A percentile compares a stretch with the other conserved stretches of the same genome.
phyloP scores from a whole-genome alignment of 495 filamentous ascomycete species.

The Penicillium cataractarum region DNA sequence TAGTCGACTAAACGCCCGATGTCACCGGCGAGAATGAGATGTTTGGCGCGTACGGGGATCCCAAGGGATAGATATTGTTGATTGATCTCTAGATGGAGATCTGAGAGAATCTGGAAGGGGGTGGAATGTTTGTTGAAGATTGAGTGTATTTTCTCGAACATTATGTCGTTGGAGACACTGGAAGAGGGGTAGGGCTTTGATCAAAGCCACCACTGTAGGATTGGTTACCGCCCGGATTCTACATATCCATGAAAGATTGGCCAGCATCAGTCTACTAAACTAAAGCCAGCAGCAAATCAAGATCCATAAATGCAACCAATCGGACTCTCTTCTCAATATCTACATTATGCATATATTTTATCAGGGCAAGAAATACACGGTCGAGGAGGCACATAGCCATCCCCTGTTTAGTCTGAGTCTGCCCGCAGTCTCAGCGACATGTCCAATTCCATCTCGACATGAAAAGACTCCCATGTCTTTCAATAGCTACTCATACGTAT shows the following conservation, averaged over 20 bases:
- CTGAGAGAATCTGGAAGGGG: constrained; percentile 57
- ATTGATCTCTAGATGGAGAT: constrained; percentile 60
- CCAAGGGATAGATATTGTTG: constrained; percentile 53
- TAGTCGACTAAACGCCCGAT: constrained; percentile 60
- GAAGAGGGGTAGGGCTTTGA: no score
- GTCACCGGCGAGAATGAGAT: constrained; percentile 61
- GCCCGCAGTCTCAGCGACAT: no score
- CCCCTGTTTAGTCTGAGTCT: no score
- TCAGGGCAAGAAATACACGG: no score
- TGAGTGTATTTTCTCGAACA: background rate
- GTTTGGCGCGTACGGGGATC: constrained; percentile 48
- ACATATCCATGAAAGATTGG: background rate
- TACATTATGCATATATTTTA: no score
- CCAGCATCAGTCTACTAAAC: background rate
- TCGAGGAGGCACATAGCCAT: no score
- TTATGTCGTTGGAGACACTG: background rate
- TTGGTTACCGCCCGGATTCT: background rate
- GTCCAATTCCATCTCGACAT: no score
- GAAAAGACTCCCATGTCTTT: no score
- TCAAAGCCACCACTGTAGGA: no score
- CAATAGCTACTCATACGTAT: background rate
- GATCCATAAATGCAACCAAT: no score
- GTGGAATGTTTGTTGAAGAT: background rate
- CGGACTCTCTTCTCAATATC: no score
- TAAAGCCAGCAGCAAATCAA: background rate